Evolutionary conservation across 495 filamentous ascomycete species (phyloP), one percentile per base, ranked within the genome.

Genomic region (Neurospora sp.): DNA sequence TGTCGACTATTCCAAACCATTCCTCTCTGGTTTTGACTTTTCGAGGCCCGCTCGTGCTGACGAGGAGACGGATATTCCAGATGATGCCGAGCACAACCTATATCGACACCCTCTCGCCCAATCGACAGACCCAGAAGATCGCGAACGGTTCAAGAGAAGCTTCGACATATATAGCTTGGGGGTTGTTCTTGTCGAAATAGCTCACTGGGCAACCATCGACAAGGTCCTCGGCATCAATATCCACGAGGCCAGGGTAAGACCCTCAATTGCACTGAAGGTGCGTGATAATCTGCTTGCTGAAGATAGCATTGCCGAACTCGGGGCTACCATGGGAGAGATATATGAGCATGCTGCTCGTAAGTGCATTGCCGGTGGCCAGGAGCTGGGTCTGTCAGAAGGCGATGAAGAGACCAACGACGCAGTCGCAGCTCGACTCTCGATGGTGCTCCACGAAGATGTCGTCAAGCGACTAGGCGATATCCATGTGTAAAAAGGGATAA

Each of bases 81-180:
- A 84, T 48, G 81, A 85, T 39, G 80, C 77, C 8, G 80, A 79
- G 11, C 79, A 80, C 71, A 85, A 88, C 73, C 75, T 88, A 1
- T 89, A 89, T 77, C 79, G 86, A 0, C 87, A 88, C 74, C 83
- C 86, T 0, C 48, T 40, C 37, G 84, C 83, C 3, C 84, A 85
- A 74, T 83, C 81, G 10, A 76, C 79, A 39, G 82, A 81, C 27
- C 75, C 78, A 1, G 76, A 79, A 20, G 73, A 74, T 0, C 74
- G 80, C 12, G 81, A 80, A 35, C 77, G 78, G 14, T 88, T 83
- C 76, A 82, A 83, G 70, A 87, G 85, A 75, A 81, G 79, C 41
- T 87, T 87, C 77, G 87, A 89, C 72, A 83, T 89, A n/a, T 89
- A 89, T 74, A 84, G 81, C 70, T 77, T 89, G 1, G 87, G 87